Base-by-base conservation (phyloP, 495 filamentous ascomycete genomes). In the Podospora fimiseda region DNA sequence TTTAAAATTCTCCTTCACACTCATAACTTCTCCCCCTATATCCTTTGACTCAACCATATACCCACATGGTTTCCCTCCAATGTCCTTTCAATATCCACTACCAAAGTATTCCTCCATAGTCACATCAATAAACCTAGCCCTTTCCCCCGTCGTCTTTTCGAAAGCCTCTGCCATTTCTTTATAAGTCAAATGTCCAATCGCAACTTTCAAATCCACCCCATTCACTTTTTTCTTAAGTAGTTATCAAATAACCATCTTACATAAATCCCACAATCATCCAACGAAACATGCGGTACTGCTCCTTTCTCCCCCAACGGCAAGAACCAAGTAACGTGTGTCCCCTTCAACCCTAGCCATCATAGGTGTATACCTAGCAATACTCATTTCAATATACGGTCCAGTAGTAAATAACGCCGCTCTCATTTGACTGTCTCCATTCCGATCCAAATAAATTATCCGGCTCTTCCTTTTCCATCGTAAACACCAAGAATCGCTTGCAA, bases 231-330 rank as follows among this genome's bases (percentile, higher is more conserved):
- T 62, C 0, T n/a, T n/a, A n/a, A n/a, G n/a, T 66, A 67, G 60
- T 81, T 58, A 57, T 82, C 78, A 50, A 82, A 80, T 4, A 81
- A 67, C 79, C 79, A 84, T 15, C 70, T 66, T 3, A 75, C 74
- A 59, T 82, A 84, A 38, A 62, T 37, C 1, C 69, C 80, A 59
- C 70, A 72, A 60, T 84, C 80, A 19, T 79, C 74, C 1, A 82
- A 72, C 2, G 71, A 52, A 1, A 80, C 69, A 45, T 73, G 71
- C 23, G 71, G 59, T 0, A 82, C 61, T 0, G 70, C 70, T 3
- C 77, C 75, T 27, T 72, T 50, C 33, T 36, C 27, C 15, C 44
- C 47, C n/a, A 80, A 59, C 0, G 78, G 78, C 0, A 74, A 57
- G 0, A 64, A 54, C 76, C 77, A 80, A 0, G 67, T 72, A 2